These are phyloP conservation scores for Butyriboletus appendiculatus DNA, from an alignment of 1,284 basidiomycete genomes.

Conservation along the genomic window DNA sequence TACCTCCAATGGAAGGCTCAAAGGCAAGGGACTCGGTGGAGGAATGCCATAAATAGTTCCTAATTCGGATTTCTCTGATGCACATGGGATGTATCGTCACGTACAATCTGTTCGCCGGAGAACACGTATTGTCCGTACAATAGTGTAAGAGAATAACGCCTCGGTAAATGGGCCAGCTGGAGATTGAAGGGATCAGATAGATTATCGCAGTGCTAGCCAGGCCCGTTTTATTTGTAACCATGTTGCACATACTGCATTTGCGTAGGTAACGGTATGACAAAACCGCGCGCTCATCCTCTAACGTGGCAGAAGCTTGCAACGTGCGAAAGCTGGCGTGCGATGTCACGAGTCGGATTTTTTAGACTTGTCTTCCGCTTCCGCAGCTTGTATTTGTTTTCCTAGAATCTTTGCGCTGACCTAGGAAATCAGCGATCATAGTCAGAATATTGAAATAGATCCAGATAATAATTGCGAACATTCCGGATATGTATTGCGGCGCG, in stretches of 20 bases:
- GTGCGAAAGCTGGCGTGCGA: conserved; percentile 2
- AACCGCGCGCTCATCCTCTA: conserved; percentile 15
- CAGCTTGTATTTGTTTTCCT: conserved; percentile 57
- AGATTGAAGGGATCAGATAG: conserved; percentile 35
- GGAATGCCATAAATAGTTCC: conserved; percentile 28
- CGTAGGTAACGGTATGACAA: conserved; percentile 18
- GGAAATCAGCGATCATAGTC: conserved; percentile 12
- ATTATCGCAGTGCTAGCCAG: conserved; percentile 11
- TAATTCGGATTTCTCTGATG: conserved; percentile 23
- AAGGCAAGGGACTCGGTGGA: conserved; percentile 25
- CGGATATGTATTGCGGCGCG: conserved; percentile 85
- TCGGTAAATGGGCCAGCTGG: conserved; percentile 27
- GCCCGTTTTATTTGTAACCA: conserved; percentile 16
- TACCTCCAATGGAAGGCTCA: conserved; percentile 28
- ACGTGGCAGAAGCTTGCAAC: conserved; percentile 3
- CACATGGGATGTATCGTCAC: conserved; percentile 18
- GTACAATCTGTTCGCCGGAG: conserved; percentile 19
- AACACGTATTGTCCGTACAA: conserved; percentile 22
- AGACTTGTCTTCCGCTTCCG: conserved; percentile 37
- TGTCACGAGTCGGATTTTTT: conserved; percentile 33
- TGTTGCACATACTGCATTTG: conserved; percentile 6
- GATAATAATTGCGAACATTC: conserved; percentile 55
- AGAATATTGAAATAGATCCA: conserved; percentile 14
- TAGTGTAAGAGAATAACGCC: conserved; percentile 22
- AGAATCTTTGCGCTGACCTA: conserved; percentile 82